Evolutionary conservation across 2,329 filamentous ascomycete species (phyloP).

Genomic region (Botrytis deweyae): DNA sequence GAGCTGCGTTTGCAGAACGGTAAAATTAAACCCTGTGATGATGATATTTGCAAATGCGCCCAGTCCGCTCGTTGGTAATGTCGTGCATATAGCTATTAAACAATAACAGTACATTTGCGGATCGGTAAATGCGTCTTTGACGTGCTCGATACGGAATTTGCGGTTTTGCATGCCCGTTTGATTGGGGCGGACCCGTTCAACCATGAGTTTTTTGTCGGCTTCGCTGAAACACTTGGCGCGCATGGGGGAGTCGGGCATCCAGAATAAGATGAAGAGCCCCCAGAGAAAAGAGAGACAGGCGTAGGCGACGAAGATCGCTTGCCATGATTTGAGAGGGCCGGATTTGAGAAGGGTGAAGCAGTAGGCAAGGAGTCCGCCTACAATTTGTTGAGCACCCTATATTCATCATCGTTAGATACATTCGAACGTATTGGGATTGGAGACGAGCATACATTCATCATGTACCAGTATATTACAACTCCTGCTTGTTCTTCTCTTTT

Average conservation of each 20-base stretch:
- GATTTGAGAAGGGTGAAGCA: conserved; percentile 54
- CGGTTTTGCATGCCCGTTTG: conserved; percentile 56
- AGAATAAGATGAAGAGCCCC: conserved; percentile 44
- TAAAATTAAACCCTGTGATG: conserved; percentile 68
- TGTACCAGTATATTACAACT: conserved; percentile 59
- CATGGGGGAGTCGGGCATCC: conserved; percentile 53
- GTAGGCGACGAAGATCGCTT: conserved; percentile 54
- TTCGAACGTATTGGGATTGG: not conserved
- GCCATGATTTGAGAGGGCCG: conserved; percentile 58
- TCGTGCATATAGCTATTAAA: conserved; percentile 67
- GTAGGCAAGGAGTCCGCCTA: conserved; percentile 62
- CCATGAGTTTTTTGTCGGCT: conserved; percentile 47
- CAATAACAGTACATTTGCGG: conserved; percentile 66
- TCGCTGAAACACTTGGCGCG: conserved; percentile 45
- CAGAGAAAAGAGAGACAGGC: conserved; percentile 46
- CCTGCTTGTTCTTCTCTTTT: conserved; percentile 67
- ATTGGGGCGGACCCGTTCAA: conserved; percentile 56
- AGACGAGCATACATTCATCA: conserved; percentile 11
- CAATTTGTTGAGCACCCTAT: conserved; percentile 61
- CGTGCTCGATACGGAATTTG: conserved; percentile 50
- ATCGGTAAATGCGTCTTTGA: conserved; percentile 56
- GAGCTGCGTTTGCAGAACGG: conserved; percentile 65
- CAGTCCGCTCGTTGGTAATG: conserved; percentile 69
- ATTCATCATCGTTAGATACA: conserved; percentile 49
- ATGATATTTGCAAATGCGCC: conserved; percentile 75